Base-by-base conservation (phyloP, 345 rosid species). In the Citrus medica region DNA sequence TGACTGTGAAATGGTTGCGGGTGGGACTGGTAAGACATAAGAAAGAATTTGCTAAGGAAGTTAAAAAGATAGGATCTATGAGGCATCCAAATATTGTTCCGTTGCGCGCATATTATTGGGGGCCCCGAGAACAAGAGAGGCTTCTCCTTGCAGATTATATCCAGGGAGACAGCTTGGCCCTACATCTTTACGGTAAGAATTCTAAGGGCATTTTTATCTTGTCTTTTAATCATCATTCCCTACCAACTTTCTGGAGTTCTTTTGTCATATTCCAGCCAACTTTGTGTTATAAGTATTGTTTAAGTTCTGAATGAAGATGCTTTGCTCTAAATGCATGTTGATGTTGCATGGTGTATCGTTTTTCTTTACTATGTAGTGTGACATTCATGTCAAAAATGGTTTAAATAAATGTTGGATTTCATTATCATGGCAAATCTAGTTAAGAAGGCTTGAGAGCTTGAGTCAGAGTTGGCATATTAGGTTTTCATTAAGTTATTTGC, bases 1-100 rank as follows among this genome's bases (percentile, higher is more conserved):
- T 95, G 85, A 85, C 94, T 27, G 99, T 95, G 86, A 95, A 95
- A 82, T 95, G 98, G 99, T 77, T 95, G 88, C 88, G 96, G 80
- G 97, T 91, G 66, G 99, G 98, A 82, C 87, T 95, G 38, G 98
- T 93, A 73, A 95, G 86, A 84, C 89, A 91, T 83, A 93, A 93
- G 88, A 95, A 93, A 84, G 98, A 92, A 79, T 93, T 95, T 77
- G 90, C 93, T 3, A 91, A 85, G 89, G 99, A 95, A 86, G 94
- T 87, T 9, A 93, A 93, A 81, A 95, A 84, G 76, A 90, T 95
- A 32, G 94, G 97, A 25, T 92, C 93, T 35, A 81, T 93, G 74
- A 86, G 85, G 79, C 91, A 93, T 87, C 89, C 90, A 3, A 90
- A 88, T 82, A 87, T 93, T 76, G 97, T 92, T 76, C 90, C 94